These are phyloP conservation scores for Candida pseudoviswanathii DNA, from an alignment of 1,139 yeast genomes.

Conservation along the genomic window DNA sequence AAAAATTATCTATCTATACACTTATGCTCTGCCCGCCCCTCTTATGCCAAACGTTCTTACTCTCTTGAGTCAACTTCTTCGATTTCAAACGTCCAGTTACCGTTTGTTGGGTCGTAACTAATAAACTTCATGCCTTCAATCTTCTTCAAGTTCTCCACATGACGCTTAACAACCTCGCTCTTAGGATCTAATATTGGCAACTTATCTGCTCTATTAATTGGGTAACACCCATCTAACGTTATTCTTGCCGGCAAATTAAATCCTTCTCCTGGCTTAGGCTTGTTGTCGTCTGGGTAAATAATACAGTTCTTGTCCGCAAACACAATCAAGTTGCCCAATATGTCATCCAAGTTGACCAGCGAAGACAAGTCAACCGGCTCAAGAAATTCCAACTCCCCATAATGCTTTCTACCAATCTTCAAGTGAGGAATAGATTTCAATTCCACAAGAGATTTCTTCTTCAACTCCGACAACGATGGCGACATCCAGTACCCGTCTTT, in stretches of 20 bases:
- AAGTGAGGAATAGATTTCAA: slow-evolving; percentile 66
- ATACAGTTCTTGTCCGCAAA: slow-evolving; percentile 65
- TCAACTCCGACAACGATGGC: slow-evolving; percentile 69
- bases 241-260: slow-evolving; percentile 76
- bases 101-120: slow-evolving; percentile 76
- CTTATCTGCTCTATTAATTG: slow-evolving; percentile 70
- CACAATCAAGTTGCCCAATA: slow-evolving; percentile 65
- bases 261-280: slow-evolving; percentile 77
- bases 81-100: slow-evolving; percentile 77
- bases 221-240: slow-evolving; percentile 77
- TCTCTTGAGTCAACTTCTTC: slow-evolving; percentile 23
- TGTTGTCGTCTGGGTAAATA: slow-evolving; percentile 71
- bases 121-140: slow-evolving; percentile 65
- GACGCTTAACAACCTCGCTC: slow-evolving; percentile 70
- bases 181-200: slow-evolving; percentile 77
- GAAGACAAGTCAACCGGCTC: slow-evolving; percentile 82
- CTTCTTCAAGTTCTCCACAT: slow-evolving; percentile 65
- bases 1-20: no score
- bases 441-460: slow-evolving; percentile 59
- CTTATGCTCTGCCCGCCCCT: no score
- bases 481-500: slow-evolving; percentile 82
- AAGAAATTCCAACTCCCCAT: slow-evolving; percentile 75
- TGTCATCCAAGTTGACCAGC: slow-evolving; percentile 56
- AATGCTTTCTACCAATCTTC: slow-evolving; percentile 77
- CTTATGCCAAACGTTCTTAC: neutral